Conservation (phyloP, 106 monocot species). For the Posidonia australis region DNA sequence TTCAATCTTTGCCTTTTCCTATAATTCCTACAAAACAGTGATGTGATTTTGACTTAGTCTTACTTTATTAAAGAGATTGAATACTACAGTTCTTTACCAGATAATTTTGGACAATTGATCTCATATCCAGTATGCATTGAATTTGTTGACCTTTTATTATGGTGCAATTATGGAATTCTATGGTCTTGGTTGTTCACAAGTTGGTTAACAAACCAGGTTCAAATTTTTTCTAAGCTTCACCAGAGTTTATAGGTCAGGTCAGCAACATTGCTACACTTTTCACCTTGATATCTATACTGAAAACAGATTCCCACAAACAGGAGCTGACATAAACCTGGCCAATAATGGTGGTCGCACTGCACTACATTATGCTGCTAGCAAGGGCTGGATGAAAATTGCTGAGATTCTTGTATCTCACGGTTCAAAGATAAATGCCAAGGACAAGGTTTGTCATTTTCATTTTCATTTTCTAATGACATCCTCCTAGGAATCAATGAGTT, state of each 20-base stretch:
- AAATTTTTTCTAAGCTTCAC: not conserved
- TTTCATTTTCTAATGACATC: not conserved
- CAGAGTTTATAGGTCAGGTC: not conserved
- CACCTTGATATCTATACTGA: not conserved
- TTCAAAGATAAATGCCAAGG: constrained; percentile 78
- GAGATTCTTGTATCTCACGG: constrained; percentile 65
- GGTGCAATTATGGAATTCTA: not conserved
- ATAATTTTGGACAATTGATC: not conserved
- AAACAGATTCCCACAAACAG: constrained; percentile 17
- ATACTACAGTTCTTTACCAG: not conserved
- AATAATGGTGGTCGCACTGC: constrained; percentile 83
- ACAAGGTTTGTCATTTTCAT: constrained; percentile 35
- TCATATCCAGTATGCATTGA: not conserved
- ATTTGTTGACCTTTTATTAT: no score
- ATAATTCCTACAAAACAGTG: no score
- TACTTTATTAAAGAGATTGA: no score
- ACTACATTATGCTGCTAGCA: constrained; percentile 97
- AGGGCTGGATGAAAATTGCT: constrained; percentile 78
- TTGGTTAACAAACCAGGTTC: not conserved
- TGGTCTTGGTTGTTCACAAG: not conserved
- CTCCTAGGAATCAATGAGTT: not conserved
- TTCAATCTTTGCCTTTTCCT: no score
- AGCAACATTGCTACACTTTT: not conserved
- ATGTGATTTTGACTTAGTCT: no score
- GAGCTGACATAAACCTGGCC: constrained; percentile 60